phyloP scores from a whole-genome alignment of 257 asterid genomes.

The Thymus quinquecostatus region DNA sequence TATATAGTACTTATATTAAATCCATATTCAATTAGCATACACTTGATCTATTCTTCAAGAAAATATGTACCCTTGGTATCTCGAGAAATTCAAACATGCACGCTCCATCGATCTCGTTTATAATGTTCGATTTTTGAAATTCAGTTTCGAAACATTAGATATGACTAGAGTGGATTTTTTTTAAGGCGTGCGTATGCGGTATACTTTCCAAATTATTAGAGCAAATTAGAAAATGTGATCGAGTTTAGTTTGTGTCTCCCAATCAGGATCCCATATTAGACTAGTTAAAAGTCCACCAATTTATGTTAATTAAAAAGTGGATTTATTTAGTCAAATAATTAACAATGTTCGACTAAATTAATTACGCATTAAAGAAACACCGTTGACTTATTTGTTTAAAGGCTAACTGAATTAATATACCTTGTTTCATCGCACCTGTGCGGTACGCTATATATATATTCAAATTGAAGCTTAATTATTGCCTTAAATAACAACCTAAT shows the following conservation, averaged over 20 bases:
- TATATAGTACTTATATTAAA: too few species aligned
- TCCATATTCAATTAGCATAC: background rate
- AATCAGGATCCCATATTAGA: background rate
- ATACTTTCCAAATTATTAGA: too few species aligned
- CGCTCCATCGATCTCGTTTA: too few species aligned
- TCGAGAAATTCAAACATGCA: too few species aligned
- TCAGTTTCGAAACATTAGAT: too few species aligned
- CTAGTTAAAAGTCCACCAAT: background rate
- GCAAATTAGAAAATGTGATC: background rate
- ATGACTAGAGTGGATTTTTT: too few species aligned
- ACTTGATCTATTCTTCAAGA: background rate
- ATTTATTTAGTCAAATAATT: background rate
- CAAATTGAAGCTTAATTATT: background rate
- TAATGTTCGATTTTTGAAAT: too few species aligned
- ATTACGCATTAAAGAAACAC: background rate
- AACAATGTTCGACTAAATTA: background rate
- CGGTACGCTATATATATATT: background rate
- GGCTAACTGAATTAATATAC: conserved; percentile 16
- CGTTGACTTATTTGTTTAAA: conserved; percentile 41
- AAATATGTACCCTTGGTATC: too few species aligned
- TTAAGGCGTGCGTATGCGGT: too few species aligned
- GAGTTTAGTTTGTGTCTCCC: conserved; percentile 18
- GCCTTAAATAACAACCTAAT: background rate
- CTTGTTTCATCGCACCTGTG: background rate
- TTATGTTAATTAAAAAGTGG: background rate